Percentiles rank a stretch among this genome's conserved stretches.
Evolutionary conservation across 257 asterid genomes (phyloP).

Genomic region (Solanum stenotomum): DNA sequence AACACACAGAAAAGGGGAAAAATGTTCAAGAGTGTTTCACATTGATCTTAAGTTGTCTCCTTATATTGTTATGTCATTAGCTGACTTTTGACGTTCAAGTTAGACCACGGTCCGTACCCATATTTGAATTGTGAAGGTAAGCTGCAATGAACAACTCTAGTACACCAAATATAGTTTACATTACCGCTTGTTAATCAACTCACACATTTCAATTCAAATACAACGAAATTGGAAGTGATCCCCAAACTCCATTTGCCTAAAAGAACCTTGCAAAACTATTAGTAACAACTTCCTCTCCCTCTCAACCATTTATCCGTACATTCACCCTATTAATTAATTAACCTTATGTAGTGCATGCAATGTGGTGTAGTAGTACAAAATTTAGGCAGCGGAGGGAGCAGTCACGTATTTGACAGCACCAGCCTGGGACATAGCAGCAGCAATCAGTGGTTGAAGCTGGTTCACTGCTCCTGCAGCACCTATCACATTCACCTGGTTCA

Average conservation of each 20-base stretch:
- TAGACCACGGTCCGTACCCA: no score
- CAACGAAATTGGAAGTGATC: not conserved
- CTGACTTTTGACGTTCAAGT: no score
- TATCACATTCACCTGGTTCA: not conserved
- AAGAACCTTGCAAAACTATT: not conserved
- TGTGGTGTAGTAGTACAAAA: not conserved
- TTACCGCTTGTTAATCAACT: not conserved
- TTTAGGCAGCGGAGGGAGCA: not conserved
- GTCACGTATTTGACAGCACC: not conserved
- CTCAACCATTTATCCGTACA: no score
- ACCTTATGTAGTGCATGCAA: not conserved
- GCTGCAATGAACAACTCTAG: not conserved
- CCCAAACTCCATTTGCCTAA: not conserved
- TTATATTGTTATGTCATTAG: not conserved
- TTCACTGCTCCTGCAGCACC: not conserved
- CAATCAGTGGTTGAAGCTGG: not conserved
- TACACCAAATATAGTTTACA: not conserved
- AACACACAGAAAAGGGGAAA: not conserved
- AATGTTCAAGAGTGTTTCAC: not conserved
- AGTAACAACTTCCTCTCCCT: no score
- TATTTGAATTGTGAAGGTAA: not conserved
- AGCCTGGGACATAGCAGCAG: not conserved
- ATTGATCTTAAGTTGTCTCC: not conserved
- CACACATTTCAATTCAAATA: not conserved
- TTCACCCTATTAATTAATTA: no score